Evolutionary conservation across 306 rosid genomes (phyloP), one percentile per base, ranked within the genome.

Genomic region (Trifolium pratense): DNA sequence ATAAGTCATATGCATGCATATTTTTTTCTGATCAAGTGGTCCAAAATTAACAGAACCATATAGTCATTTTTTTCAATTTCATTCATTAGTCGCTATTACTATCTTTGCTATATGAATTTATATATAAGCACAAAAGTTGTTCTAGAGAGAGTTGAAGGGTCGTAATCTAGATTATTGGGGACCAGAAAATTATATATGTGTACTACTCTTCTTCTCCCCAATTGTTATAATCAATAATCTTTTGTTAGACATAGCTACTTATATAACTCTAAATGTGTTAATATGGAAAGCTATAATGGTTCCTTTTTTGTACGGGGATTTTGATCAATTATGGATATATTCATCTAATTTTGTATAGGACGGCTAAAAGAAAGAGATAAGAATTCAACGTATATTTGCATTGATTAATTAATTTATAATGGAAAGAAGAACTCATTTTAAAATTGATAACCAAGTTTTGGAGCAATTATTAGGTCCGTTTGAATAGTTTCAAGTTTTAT

Each of bases 101-200:
- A 60, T 49, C 21, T 39, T 20, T 73, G 40, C 58, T 23, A 8
- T 67, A 21, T 36, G 40, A 13, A 66, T 78, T 17, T 3, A 69
- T 61, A 60, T 48, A 1, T 43, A 43, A 43, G 16, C 7, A 43
- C 49, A 43, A 43, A 43, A 43, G 15, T 12, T 16, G 49, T 3
- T 43, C 21, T n/a, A 48, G 10, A 5, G 10, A 5, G 62, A 21
- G 36, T 39, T 74, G 66, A 74, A 73, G 29, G 70, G 75, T 52
- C 71, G 51, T 46, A 48, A 67, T 73, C 75, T 16, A 23, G 39
- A 48, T 58, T 6, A 73, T 37, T 18, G 55, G 75, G 71, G 72
- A 68, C 75, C 62, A 34, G 48, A 66, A 71, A 66, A 72, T 25
- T 56, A 9, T 20, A 4, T 43, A 18, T 21, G 67, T 45, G 43